A percentile compares a stretch with the other conserved stretches of the same genome.
These are phyloP conservation scores for Trichoderma erinaceum DNA, from an alignment of 495 filamentous ascomycete species.

Conservation along the genomic window DNA sequence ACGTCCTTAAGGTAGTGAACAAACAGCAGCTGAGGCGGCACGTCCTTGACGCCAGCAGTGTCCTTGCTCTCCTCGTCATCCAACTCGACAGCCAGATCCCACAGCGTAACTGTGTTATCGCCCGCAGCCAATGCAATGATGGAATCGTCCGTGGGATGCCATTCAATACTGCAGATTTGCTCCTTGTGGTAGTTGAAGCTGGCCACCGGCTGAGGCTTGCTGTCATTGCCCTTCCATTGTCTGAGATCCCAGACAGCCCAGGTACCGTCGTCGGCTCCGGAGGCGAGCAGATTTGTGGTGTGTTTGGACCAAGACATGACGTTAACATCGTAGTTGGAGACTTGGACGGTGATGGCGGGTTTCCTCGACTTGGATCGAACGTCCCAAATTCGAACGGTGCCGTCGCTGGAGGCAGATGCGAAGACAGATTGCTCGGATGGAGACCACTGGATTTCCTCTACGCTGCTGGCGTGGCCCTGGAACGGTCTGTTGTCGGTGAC, in stretches of 20 bases:
- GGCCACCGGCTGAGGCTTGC: slow-evolving; percentile 67
- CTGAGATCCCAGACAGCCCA: slow-evolving; percentile 97
- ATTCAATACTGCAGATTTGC: slow-evolving; percentile 92
- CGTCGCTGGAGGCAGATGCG: slow-evolving; percentile 85
- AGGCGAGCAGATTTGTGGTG: slow-evolving; percentile 81
- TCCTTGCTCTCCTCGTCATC: slow-evolving; percentile 94
- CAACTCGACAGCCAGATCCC: slow-evolving; percentile 94
- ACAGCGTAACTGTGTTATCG: slow-evolving; percentile 89
- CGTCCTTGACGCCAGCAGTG: slow-evolving; percentile 77
- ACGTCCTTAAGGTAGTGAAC: slow-evolving; percentile 91
- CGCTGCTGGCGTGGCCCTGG: slow-evolving; percentile 71
- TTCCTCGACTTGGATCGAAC: slow-evolving; percentile 80
- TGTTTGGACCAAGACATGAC: slow-evolving; percentile 90
- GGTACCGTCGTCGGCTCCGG: slow-evolving; percentile 86
- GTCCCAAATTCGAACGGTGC: slow-evolving; percentile 93
- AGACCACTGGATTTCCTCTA: slow-evolving; percentile 96
- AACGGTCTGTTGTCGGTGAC: slow-evolving; percentile 75
- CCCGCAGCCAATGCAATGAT: slow-evolving; percentile 88
- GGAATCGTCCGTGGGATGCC: slow-evolving; percentile 94
- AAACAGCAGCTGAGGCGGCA: slow-evolving; percentile 91
- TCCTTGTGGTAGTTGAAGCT: slow-evolving; percentile 91
- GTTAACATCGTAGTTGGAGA: slow-evolving; percentile 83
- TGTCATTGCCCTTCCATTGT: slow-evolving; percentile 71
- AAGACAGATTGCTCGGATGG: slow-evolving; percentile 89
- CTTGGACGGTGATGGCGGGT: slow-evolving; percentile 76